Conservation (phyloP, 495 filamentous ascomycete species). For the Elaphomyces granulatus region DNA sequence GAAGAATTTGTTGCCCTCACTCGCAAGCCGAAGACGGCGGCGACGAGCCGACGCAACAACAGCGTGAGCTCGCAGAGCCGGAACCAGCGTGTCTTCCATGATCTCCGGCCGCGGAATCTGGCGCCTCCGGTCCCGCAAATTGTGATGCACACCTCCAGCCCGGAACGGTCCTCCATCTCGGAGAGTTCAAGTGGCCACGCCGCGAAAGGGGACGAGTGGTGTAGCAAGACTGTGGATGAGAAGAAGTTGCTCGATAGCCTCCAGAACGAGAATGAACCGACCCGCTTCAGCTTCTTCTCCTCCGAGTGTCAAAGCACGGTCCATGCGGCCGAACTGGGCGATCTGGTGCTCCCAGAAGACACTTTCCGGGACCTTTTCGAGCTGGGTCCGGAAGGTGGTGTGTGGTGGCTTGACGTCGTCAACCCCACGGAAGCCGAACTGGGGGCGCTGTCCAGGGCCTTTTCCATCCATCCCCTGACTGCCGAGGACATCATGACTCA, state of each 20-base stretch:
- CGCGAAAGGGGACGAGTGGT: slow-evolving; percentile 10
- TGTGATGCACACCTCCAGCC: slow-evolving; percentile 18
- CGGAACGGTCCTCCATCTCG: slow-evolving; percentile 10
- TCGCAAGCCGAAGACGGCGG: slow-evolving; percentile 24
- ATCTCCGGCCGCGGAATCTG: slow-evolving; percentile 33
- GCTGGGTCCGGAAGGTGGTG: slow-evolving; percentile 56
- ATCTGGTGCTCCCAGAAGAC: slow-evolving; percentile 75
- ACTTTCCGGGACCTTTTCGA: slow-evolving; percentile 79
- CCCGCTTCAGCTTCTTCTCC: slow-evolving; percentile 89
- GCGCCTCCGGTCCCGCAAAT: no score
- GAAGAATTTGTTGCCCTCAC: slow-evolving; percentile 69
- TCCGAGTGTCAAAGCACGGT: slow-evolving; percentile 84
- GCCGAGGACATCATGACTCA: slow-evolving; percentile 89
- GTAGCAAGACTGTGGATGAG: slow-evolving; percentile 17
- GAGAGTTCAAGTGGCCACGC: slow-evolving; percentile 17
- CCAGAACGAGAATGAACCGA: slow-evolving; percentile 41
- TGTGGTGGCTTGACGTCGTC: slow-evolving; percentile 92
- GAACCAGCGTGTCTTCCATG: slow-evolving; percentile 45
- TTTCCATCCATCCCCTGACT: slow-evolving; percentile 84
- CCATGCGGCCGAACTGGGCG: slow-evolving; percentile 76
- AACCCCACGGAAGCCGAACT: slow-evolving; percentile 84
- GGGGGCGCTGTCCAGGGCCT: slow-evolving; percentile 74
- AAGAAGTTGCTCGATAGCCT: slow-evolving; percentile 20
- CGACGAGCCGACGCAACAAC: slow-evolving; percentile 30
- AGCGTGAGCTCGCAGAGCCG: slow-evolving; percentile 38